Base-by-base conservation (phyloP, 768 basidiomycete species). In the Rhizopogon vinicolor region DNA sequence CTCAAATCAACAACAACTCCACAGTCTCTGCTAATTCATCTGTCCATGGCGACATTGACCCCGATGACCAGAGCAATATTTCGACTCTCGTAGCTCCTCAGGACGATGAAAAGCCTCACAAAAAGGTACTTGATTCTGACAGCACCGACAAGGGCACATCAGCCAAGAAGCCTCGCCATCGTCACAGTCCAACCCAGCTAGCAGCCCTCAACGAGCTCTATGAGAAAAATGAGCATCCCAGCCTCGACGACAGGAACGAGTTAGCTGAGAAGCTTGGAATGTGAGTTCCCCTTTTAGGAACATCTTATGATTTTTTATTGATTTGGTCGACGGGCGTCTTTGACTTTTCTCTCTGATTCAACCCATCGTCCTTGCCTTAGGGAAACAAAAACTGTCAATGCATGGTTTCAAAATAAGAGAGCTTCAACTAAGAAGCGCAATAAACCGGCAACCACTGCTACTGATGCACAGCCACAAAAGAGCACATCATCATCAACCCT, bases 381-480 rank as follows among this genome's bases (percentile, higher is more conserved):
- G 85, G 87, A 90, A 68, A 84, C 83, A 69, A 91, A 91, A 78
- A 89, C 87, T 2, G 88, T 91, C 66, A 87, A 88, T 67, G 86
- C 89, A 13, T 91, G 87, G 86, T 91, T 91, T 71, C 89, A 91
- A 73, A 91, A 91, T 68, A 91, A 90, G 76, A 79, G 89, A 53
- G 89, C 89, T 6, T 89, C 88, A 12, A 83, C 82, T 62, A 91
- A 89, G 79, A 91, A 91, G 71, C 75, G 79, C 19, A 74, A 79
- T 74, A 68, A 79, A 78, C 67, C 75, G 67, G 64, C 63, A 19
- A 61, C 65, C 57, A 56, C 73, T 57, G 64, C 68, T 69, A 63
- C 63, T 50, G 65, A 63, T 41, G 43, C 39, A 31, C 56, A 48
- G 12, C 35, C 45, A 42, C 62, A 68, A 44, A 68, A 68, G 37